A percentile compares a stretch with the other conserved stretches of the same genome.
Conservation (phyloP, 345 rosid species). For the Dipteronia dyeriana region DNA sequence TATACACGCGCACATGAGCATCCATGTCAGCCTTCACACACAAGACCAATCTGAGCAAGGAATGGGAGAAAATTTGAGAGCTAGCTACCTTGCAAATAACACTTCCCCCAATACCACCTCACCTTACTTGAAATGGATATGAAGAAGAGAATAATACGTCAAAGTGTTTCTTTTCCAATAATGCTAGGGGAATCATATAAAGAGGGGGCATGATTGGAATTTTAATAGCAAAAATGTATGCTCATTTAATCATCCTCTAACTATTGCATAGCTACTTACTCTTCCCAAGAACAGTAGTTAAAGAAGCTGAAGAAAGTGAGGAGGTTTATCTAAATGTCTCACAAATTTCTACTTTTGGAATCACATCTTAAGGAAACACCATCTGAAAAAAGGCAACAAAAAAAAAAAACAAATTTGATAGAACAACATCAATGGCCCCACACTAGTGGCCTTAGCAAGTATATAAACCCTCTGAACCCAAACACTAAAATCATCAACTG, state of each 20-base stretch:
- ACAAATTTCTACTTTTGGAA: slow-evolving; percentile 34
- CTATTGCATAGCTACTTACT: not conserved
- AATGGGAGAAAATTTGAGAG: slow-evolving; percentile 30
- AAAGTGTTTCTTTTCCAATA: slow-evolving; percentile 45
- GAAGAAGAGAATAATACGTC: slow-evolving; percentile 42
- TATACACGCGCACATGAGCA: not conserved
- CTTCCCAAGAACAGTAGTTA: slow-evolving; percentile 30
- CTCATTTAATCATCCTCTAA: slow-evolving; percentile 20
- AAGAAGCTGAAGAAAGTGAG: slow-evolving; percentile 10
- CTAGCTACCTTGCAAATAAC: slow-evolving; percentile 27
- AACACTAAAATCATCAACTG: slow-evolving; percentile 32
- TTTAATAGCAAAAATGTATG: slow-evolving; percentile 24
- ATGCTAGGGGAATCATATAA: slow-evolving; percentile 51
- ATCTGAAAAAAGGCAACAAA: slow-evolving; percentile 12
- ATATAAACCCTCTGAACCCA: slow-evolving; percentile 38
- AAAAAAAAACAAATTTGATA: not conserved
- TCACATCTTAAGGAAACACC: slow-evolving; percentile 24
- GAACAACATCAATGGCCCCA: slow-evolving; percentile 24
- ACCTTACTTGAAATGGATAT: slow-evolving; percentile 26
- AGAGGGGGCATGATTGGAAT: slow-evolving; percentile 31
- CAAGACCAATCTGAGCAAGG: slow-evolving; percentile 23
- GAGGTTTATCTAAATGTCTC: slow-evolving; percentile 32
- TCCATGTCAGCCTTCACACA: slow-evolving; percentile 13
- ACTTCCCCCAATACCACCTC: slow-evolving; percentile 43
- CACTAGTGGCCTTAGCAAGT: slow-evolving; percentile 28